Evolutionary conservation across 768 basidiomycete species (phyloP).

Genomic region (Russula emetica): DNA sequence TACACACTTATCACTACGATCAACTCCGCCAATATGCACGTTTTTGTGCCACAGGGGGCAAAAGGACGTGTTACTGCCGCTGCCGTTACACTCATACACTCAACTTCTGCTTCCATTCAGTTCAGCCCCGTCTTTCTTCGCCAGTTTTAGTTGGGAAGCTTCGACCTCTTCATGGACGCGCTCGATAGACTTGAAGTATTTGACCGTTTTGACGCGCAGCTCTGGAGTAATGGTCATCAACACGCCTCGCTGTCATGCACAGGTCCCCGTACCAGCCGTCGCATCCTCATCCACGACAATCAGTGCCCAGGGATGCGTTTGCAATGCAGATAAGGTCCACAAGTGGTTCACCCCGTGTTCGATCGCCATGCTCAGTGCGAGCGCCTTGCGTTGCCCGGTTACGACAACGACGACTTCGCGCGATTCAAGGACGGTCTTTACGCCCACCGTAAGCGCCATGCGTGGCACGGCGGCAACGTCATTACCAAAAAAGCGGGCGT

Average conservation of each 20-base stretch:
- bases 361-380: conserved; percentile 84
- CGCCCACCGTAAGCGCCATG: conserved; percentile 89
- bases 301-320: conserved; percentile 82
- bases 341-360: conserved; percentile 91
- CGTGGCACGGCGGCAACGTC: conserved; percentile 72
- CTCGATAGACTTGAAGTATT: conserved; percentile 89
- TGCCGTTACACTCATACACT: background rate
- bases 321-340: conserved; percentile 84
- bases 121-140: conserved; percentile 37
- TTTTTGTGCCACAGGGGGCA: background rate
- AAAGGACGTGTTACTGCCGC: background rate
- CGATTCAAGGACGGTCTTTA: conserved; percentile 79
- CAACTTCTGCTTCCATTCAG: conserved; percentile 13
- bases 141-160: conserved; percentile 48
- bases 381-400: conserved; percentile 75
- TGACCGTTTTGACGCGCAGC: conserved; percentile 84
- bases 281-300: conserved; percentile 90
- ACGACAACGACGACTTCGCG: conserved; percentile 84
- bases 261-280: conserved; percentile 54
- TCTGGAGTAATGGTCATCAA: conserved; percentile 41
- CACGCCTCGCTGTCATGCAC: background rate
- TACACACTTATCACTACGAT: background rate
- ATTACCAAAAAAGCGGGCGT: conserved; percentile 87
- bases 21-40: background rate
- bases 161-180: conserved; percentile 83